A percentile compares a stretch with the other conserved stretches of the same genome.
These are phyloP conservation scores for Penicillium decumbens DNA, from an alignment of 2,329 filamentous ascomycete species.

Conservation along the genomic window DNA sequence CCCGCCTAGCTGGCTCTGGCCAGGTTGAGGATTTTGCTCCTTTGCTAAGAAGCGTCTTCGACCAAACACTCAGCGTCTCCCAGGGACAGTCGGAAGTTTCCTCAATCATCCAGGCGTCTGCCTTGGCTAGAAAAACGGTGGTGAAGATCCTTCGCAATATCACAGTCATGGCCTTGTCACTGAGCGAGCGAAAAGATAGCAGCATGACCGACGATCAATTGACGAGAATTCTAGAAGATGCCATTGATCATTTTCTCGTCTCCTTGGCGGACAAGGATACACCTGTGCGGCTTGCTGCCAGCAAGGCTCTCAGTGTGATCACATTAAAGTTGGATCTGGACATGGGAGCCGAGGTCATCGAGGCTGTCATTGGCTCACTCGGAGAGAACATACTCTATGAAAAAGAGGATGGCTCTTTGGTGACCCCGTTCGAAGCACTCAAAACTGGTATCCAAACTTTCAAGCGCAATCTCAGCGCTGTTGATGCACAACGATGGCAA, in stretches of 20 bases:
- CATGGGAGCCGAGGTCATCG: slow-evolving; percentile 82
- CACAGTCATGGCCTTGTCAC: slow-evolving; percentile 59
- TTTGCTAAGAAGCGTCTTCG: slow-evolving; percentile 63
- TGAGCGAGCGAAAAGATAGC: slow-evolving; percentile 40
- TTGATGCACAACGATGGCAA: slow-evolving; percentile 84
- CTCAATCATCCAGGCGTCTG: slow-evolving; percentile 61
- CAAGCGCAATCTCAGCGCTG: slow-evolving; percentile 61
- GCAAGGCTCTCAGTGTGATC: slow-evolving; percentile 85
- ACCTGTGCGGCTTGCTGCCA: slow-evolving; percentile 81
- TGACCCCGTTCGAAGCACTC: slow-evolving; percentile 34
- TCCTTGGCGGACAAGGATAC: slow-evolving; percentile 81
- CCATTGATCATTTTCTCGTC: slow-evolving; percentile 76
- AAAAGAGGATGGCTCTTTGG: slow-evolving; percentile 40
- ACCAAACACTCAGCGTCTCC: slow-evolving; percentile 57
- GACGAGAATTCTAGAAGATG: slow-evolving; percentile 64
- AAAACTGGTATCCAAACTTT: slow-evolving; percentile 36
- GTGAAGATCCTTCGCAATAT: slow-evolving; percentile 81
- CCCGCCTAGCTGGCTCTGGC: slow-evolving; percentile 65
- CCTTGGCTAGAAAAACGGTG: slow-evolving; percentile 72
- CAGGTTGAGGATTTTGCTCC: slow-evolving; percentile 70
- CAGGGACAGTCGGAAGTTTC: slow-evolving; percentile 49
- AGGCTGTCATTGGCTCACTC: slow-evolving; percentile 70
- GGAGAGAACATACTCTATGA: slow-evolving; percentile 59
- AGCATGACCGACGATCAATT: slow-evolving; percentile 30
- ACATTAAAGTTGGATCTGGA: slow-evolving; percentile 71